Conservation (phyloP, 2,329 filamentous ascomycete genomes). For the Fusarium miscanthi region DNA sequence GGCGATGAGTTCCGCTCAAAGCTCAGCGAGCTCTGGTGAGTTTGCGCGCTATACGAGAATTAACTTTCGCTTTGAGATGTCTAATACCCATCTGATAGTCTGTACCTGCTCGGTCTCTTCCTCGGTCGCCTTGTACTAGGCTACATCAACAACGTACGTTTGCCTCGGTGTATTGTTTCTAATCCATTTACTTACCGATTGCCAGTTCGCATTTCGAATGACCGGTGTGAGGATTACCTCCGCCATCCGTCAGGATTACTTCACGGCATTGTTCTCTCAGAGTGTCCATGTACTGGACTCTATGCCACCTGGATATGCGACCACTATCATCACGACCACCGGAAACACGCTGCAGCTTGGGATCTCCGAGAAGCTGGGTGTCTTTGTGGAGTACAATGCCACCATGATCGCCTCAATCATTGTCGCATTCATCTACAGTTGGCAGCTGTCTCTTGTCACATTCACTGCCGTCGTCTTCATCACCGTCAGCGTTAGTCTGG, state of each 20-base stretch:
- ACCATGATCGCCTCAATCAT: slow-evolving; percentile 51
- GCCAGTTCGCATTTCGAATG: slow-evolving; percentile 59
- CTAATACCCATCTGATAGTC: not conserved
- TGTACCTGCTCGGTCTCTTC: not conserved
- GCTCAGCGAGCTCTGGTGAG: not conserved
- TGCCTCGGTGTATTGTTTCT: fast-evolving
- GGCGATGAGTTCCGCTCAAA: not conserved
- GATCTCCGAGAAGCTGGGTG: slow-evolving; percentile 63
- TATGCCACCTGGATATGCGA: slow-evolving; percentile 61
- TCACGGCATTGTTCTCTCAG: slow-evolving; percentile 60
- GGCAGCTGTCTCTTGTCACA: slow-evolving; percentile 63
- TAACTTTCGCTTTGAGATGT: not conserved
- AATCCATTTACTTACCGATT: not conserved
- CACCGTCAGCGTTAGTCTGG: slow-evolving; percentile 46
- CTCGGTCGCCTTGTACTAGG: not conserved
- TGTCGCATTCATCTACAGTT: slow-evolving; percentile 63
- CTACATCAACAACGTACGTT: not conserved
- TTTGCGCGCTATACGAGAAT: not conserved
- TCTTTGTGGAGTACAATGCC: slow-evolving; percentile 55
- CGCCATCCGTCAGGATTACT: slow-evolving; percentile 60
- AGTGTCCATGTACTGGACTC: slow-evolving; percentile 61
- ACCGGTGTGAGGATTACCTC: slow-evolving; percentile 63
- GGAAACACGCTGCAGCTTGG: slow-evolving; percentile 65
- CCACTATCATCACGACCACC: slow-evolving; percentile 62
- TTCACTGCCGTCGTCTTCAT: slow-evolving; percentile 59